Percentiles rank a stretch among this genome's conserved stretches.
Evolutionary conservation across 73 alveolate genomes (phyloP).

Genomic region (Paramecium octaurelia): DNA sequence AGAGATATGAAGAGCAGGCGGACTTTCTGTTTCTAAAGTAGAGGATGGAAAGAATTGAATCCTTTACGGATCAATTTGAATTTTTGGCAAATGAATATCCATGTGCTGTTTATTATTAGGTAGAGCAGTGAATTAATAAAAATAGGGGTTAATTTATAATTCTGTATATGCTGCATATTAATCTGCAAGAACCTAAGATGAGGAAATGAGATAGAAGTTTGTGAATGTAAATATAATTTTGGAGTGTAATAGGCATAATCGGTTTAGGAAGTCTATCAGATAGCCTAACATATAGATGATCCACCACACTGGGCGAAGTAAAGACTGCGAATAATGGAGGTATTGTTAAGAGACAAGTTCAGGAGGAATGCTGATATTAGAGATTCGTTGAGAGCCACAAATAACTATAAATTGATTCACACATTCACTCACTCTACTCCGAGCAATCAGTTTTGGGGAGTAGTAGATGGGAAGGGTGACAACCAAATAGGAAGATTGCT

Average conservation of each 20-base stretch:
- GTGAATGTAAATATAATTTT: background rate
- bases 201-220: conserved; percentile 45
- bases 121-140: conserved; percentile 29
- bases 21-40: conserved; percentile 61
- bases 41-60: conserved; percentile 68
- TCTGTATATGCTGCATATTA: conserved; percentile 64
- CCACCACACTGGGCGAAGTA: conserved; percentile 68
- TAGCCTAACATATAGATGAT: conserved; percentile 71
- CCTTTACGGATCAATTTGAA: conserved; percentile 67
- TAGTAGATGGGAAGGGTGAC: conserved; percentile 72
- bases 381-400: conserved; percentile 71
- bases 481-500: conserved; percentile 74
- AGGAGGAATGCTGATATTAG: conserved; percentile 73
- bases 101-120: conserved; percentile 66
- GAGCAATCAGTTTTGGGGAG: conserved; percentile 78
- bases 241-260: conserved; percentile 69
- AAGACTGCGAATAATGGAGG: conserved; percentile 73
- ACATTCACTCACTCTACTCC: conserved; percentile 46
- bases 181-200: conserved; percentile 64
- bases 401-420: conserved; percentile 50
- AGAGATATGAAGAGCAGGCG: conserved; percentile 63
- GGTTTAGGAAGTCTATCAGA: conserved; percentile 61
- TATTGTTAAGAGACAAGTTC: conserved; percentile 74
- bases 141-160: conserved; percentile 46
- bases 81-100: conserved; percentile 68